Evolutionary conservation across 2,329 filamentous ascomycete species (phyloP), one percentile per base, ranked within the genome.

Genomic region (Pestalotiopsis sp.): DNA sequence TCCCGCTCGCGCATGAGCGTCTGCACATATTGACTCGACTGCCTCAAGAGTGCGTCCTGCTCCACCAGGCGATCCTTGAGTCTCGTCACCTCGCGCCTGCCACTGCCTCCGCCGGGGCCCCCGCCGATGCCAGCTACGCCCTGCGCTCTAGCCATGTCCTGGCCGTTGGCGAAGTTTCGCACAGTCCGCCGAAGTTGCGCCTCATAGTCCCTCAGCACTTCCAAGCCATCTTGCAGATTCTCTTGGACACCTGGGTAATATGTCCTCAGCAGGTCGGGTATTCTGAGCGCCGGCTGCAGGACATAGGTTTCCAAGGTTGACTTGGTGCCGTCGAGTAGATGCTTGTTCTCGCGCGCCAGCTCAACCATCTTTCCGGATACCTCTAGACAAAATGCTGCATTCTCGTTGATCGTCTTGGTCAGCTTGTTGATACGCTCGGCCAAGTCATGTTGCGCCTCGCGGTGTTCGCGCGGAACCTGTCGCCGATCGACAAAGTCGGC

Each of bases 61-160:
- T 73, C 71, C 27, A 71, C 66, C n/a, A 73, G 36, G 3, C 71
- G 61, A 41, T 72, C 70, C 66, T 71, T 72, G 14, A 72, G 67
- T 11, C 68, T 67, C 25, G 62, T 67, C 27, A 70, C 49, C 64
- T 71, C 69, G 12, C 31, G 65, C 27, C 45, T 68, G 3, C 20
- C 62, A 23, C 57, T 64, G 27, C 27, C 27, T 12, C 20, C 65
- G 17, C 11, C 61, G 27, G 5, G 45, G 11, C 9, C 68, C n/a
- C 14, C 20, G 27, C 59, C 59, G 5, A 12, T 39, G 27, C 45
- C 17, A 23, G 45, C 17, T 14, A 64, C 57, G 13, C 67, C 64
- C 59, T 71, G 66, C 9, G 62, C 63, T 31, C 67, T 52, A 7
- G 59, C 68, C 69, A 70, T 68, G 17, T 68, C 70, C 20, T 60